phyloP scores from a whole-genome alignment of 2,329 filamentous ascomycete genomes.

The Alternaria sp. region DNA sequence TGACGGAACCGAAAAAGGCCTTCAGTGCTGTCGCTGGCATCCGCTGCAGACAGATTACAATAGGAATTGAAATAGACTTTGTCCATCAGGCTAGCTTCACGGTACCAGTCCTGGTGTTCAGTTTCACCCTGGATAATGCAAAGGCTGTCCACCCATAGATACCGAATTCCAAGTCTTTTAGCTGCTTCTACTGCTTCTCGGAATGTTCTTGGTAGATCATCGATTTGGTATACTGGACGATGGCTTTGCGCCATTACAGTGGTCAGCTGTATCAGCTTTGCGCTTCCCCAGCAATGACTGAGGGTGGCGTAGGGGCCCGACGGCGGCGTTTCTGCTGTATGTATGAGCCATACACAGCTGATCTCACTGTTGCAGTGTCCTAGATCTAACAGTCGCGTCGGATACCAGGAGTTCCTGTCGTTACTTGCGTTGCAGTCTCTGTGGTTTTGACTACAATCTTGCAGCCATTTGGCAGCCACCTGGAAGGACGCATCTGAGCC shows the following conservation, averaged over 20 bases:
- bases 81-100: conserved; percentile 12
- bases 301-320: conserved; percentile 8
- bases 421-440: neutral
- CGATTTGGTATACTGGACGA: neutral
- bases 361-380: neutral
- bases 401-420: neutral
- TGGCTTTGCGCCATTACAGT: neutral
- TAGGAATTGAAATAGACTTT: conserved; percentile 12
- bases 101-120: conserved; percentile 1
- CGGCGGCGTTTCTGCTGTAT: neutral
- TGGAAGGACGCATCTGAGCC: neutral
- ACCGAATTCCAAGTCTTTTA: conserved; percentile 13
- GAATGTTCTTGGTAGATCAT: conserved; percentile 19
- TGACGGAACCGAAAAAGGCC: conserved; percentile 6
- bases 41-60: conserved; percentile 13
- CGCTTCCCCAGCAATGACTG: conserved; percentile 15
- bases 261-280: conserved; percentile 4
- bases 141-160: conserved; percentile 26
- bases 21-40: conserved; percentile 2
- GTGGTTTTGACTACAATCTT: conserved; percentile 3
- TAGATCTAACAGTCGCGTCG: conserved; percentile 13
- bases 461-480: neutral
- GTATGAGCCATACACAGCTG: conserved; percentile 2
- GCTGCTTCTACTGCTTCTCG: conserved; percentile 22
- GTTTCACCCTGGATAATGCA: conserved; percentile 10